Conservation (phyloP, 2,329 filamentous ascomycete species). For the Ceratocystis ficicola region DNA sequence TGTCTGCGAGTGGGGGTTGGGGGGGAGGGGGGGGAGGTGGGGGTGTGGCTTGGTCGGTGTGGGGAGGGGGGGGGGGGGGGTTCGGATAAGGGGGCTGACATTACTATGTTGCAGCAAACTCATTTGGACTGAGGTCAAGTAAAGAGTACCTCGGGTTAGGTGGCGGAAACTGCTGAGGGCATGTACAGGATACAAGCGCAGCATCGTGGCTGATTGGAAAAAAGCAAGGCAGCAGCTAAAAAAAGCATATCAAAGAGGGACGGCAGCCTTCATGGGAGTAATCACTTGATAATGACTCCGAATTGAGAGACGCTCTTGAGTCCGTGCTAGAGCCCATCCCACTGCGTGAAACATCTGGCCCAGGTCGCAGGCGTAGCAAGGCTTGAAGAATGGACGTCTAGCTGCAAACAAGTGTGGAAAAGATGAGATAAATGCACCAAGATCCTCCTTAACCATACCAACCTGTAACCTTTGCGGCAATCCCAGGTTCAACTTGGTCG, state of each 20-base stretch:
- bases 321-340: not conserved
- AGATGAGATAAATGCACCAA: not conserved
- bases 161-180: too few species aligned
- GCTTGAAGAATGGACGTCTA: not conserved
- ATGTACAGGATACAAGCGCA: too few species aligned
- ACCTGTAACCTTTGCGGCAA: not conserved
- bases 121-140: too few species aligned
- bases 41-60: too few species aligned
- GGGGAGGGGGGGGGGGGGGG: not conserved
- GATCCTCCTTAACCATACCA: not conserved
- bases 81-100: too few species aligned
- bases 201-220: too few species aligned
- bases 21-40: not conserved
- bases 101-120: too few species aligned
- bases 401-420: not conserved
- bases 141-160: not conserved
- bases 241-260: too few species aligned
- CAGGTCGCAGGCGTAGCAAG: not conserved
- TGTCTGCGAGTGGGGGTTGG: too few species aligned
- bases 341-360: slow-evolving; percentile 2
- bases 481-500: not conserved
- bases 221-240: too few species aligned
- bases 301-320: not conserved
- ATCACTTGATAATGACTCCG: too few species aligned
- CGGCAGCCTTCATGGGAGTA: too few species aligned